Evolutionary conservation across 2,329 filamentous ascomycete species (phyloP), one percentile per base, ranked within the genome.

Genomic region (Rhinocladiella similis): DNA sequence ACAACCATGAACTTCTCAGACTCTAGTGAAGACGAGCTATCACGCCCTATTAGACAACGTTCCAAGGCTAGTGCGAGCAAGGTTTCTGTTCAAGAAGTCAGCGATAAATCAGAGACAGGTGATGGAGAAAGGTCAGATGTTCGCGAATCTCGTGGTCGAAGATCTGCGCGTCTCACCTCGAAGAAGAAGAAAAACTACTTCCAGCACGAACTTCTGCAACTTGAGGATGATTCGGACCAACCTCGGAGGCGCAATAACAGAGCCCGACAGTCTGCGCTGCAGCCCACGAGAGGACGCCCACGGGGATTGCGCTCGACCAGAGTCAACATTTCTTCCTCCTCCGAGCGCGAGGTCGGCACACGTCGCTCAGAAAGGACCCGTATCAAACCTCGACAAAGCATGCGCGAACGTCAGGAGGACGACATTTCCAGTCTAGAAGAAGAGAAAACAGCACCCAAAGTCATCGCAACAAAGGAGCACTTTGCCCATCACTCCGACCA

Each of bases 391-490:
- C 65, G 66, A 19, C 72, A 67, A 41, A 79, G 68, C 53, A 74
- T 83, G 69, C 72, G 68, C 51, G 81, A 83, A 55, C 64, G 66
- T 18, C 67, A 72, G 9, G 83, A 89, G 59, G 73, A 78, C 38
- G 75, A 79, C 45, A 70, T 73, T 9, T 68, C 69, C 4, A 68
- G 68, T 52, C 57, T 63, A 36, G 73, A 72, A 3, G 71, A 75
- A 50, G 65, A 68, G 22, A 73, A 73, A 52, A 53, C 14, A 74
- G 76, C 10, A 77, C 83, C 1, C 85, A 86, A 70, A 74, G 74
- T 83, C 12, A 84, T 85, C 13, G 82, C 74, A 4, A 72, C 91
- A 20, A 87, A 84, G 62, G 94, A 97, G 69, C 71, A 83, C 5
- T 97, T 96, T 68, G 79, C 84, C 54, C 77, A 79, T 1, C 67